phyloP scores from a whole-genome alignment of 768 basidiomycete genomes.

The Pleurotus ostreatus region DNA sequence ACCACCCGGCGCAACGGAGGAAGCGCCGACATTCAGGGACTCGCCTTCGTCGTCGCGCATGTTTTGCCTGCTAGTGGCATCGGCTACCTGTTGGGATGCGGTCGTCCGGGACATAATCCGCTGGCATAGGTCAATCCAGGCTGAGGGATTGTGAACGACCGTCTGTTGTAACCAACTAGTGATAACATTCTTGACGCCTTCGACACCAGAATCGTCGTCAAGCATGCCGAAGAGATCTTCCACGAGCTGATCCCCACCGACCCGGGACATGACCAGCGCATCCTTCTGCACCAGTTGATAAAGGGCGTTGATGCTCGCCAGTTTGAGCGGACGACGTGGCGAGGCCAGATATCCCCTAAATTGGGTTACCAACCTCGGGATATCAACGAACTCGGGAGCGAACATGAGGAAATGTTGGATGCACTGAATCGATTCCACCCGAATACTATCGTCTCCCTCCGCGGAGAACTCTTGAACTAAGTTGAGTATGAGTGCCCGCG shows the following conservation, averaged over 20 bases:
- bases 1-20: slow-evolving; percentile 33
- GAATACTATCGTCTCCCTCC: slow-evolving; percentile 84
- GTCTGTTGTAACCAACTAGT: slow-evolving; percentile 94
- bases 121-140: slow-evolving; percentile 98
- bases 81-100: slow-evolving; percentile 70
- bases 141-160: slow-evolving; percentile 86
- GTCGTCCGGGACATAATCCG: slow-evolving; percentile 95
- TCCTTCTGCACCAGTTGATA: slow-evolving; percentile 98
- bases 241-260: slow-evolving; percentile 92
- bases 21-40: slow-evolving; percentile 67
- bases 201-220: slow-evolving; percentile 90
- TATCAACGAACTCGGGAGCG: slow-evolving; percentile 76
- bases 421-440: slow-evolving; percentile 93
- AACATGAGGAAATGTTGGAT: slow-evolving; percentile 98
- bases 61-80: slow-evolving; percentile 48
- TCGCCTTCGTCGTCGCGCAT: slow-evolving; percentile 90
- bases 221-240: slow-evolving; percentile 94
- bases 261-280: slow-evolving; percentile 83
- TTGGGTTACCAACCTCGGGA: slow-evolving; percentile 72
- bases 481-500: slow-evolving; percentile 77
- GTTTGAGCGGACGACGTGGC: slow-evolving; percentile 77
- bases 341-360: slow-evolving; percentile 82
- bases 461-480: slow-evolving; percentile 81
- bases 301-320: slow-evolving; percentile 92
- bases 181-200: slow-evolving; percentile 92